Evolutionary conservation across 2,329 filamentous ascomycete genomes (phyloP), one percentile per base, ranked within the genome.

Genomic region (Fusarium sp.): DNA sequence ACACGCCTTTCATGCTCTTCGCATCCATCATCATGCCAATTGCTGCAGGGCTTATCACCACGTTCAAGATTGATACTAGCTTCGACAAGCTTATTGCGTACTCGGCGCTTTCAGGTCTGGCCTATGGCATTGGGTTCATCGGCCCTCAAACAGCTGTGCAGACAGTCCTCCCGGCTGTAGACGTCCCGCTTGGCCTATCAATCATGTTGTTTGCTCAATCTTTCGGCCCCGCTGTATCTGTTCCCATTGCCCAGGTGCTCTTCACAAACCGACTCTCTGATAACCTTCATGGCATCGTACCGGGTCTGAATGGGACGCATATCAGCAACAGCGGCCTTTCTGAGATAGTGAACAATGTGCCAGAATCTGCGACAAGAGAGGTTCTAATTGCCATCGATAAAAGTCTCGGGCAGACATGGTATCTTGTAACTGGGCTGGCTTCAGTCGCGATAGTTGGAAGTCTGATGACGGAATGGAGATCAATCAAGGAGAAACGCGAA

Each of bases 141-240:
- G 71, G 70, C 1, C 71, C 72, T 0, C 66, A 74, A 8, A 74
- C 62, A 5, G 71, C 71, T 4, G 56, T 74, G 0, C 72, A 74
- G 6, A 71, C 71, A 3, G 39, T 62, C 2, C 24, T 74, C 0
- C 47, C 71, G 2, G 32, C 47, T 1, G 47, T 60, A 3, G 75
- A 77, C 8, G 60, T 77, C 1, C 71, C 71, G 1, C 62, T 77
- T 0, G 75, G 75, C 0, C 13, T 77, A 1, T 76, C 82, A 62
- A 24, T 74, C 0, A 71, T 77, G 26, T 9, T 77, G 1, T 77
- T 77, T 18, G 69, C 75, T 1, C 75, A 77, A 24, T 73, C 68
- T 0, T 77, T 77, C 18, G 75, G 75, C 0, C 75, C 75, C 0
- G 73, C 75, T 14, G 20, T 77, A 4, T 50, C 61, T 6, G 50